These are phyloP conservation scores for Emergomyces orientalis DNA, from an alignment of 2,329 filamentous ascomycete species.

Conservation along the genomic window DNA sequence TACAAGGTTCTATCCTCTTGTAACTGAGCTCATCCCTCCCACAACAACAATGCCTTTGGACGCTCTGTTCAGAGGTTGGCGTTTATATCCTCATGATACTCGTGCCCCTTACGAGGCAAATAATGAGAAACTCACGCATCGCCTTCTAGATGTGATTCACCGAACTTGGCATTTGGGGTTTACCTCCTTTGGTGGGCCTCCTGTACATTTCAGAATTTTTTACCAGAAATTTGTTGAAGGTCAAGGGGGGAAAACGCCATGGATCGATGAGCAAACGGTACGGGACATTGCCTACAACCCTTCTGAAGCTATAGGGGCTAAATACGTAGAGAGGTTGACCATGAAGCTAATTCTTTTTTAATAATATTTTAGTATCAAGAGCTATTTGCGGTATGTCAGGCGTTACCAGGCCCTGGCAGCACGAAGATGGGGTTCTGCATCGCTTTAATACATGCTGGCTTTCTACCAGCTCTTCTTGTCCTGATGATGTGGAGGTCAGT, in stretches of 20 bases:
- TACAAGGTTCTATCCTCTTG: neutral
- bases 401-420: constrained; percentile 56
- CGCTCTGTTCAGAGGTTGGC: constrained; percentile 11
- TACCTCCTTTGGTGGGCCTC: constrained; percentile 57
- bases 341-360: constrained; percentile 4
- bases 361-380: constrained; percentile 52
- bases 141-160: constrained; percentile 28
- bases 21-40: neutral
- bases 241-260: constrained; percentile 39
- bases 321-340: neutral
- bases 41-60: constrained; percentile 11
- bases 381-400: constrained; percentile 60
- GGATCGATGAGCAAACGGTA: constrained; percentile 62
- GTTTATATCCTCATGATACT: constrained; percentile 2
- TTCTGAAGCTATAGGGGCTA: neutral
- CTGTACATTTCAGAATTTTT: constrained; percentile 61
- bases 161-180: constrained; percentile 54
- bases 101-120: constrained; percentile 16
- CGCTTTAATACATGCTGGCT: constrained; percentile 53
- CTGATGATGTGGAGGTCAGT: constrained; percentile 56
- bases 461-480: constrained; percentile 47
- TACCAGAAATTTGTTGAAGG: constrained; percentile 52
- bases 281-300: constrained; percentile 15
- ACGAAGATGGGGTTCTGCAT: constrained; percentile 66
- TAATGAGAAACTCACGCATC: constrained; percentile 22